A percentile compares a stretch with the other conserved stretches of the same genome.
These are phyloP conservation scores for Phytomonas francai DNA, from an alignment of 208 protist species.

Conservation along the genomic window DNA sequence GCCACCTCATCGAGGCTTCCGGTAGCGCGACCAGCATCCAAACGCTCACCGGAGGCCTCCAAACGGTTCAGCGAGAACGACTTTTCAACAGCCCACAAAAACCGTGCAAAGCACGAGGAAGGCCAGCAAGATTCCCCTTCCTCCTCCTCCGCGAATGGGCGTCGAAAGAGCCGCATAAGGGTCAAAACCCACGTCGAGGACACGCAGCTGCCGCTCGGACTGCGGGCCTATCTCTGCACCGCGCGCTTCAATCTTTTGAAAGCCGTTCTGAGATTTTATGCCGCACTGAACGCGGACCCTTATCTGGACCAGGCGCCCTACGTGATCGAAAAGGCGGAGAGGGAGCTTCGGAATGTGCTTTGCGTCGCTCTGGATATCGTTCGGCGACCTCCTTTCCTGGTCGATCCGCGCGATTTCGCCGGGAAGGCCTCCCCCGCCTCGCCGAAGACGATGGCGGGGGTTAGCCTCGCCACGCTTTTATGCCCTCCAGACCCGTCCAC, in stretches of 20 bases:
- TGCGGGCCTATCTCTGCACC: constrained; percentile 44
- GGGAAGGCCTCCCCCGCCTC: neutral
- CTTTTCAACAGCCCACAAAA: too few relatives aligned
- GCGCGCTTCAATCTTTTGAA: constrained; percentile 36
- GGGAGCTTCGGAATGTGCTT: constrained; percentile 16
- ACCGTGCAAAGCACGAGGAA: too few relatives aligned
- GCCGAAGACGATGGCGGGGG: constrained; percentile 5
- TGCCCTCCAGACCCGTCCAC: too few relatives aligned
- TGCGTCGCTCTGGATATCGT: constrained; percentile 21
- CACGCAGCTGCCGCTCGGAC: constrained; percentile 32
- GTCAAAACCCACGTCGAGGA: constrained; percentile 11
- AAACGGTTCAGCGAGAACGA: too few relatives aligned
- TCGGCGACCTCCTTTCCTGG: neutral
- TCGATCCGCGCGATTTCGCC: constrained; percentile 9
- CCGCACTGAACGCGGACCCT: constrained; percentile 17
- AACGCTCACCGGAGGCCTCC: too few relatives aligned
- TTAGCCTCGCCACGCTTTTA: too few relatives aligned
- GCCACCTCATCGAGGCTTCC: too few relatives aligned
- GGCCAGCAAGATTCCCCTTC: too few relatives aligned
- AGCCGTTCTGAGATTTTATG: constrained; percentile 31
- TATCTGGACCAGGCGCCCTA: constrained; percentile 21
- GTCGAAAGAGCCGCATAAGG: too few relatives aligned
- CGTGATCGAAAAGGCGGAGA: constrained; percentile 12
- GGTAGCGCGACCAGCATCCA: too few relatives aligned
- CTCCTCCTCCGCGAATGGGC: too few relatives aligned